These are phyloP conservation scores for Pulveroboletus sp. DNA, from an alignment of 768 basidiomycete species.

Conservation along the genomic window DNA sequence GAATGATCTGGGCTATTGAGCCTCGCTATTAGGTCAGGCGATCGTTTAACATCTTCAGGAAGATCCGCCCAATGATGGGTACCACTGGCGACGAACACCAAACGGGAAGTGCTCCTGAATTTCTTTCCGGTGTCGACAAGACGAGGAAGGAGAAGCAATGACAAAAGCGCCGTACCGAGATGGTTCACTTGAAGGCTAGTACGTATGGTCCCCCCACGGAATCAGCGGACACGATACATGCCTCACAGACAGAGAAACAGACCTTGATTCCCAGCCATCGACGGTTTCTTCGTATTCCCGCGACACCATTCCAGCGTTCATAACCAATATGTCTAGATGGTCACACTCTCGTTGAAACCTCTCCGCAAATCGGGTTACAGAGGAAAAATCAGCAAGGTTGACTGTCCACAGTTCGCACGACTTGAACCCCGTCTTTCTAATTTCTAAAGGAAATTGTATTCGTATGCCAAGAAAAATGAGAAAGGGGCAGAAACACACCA, in stretches of 20 bases:
- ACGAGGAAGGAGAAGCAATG: conserved; percentile 32
- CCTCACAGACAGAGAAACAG: neutral
- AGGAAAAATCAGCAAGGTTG: conserved; percentile 17
- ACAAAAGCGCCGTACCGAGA: conserved; percentile 31
- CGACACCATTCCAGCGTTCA: conserved; percentile 37
- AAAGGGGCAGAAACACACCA: conserved; percentile 12
- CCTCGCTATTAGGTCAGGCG: conserved; percentile 21
- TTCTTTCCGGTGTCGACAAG: conserved; percentile 25
- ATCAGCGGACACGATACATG: neutral
- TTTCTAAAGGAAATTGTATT: conserved; percentile 10
- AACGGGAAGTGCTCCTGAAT: conserved; percentile 19
- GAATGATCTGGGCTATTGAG: conserved; percentile 22
- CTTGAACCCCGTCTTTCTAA: conserved; percentile 28
- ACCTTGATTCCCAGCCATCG: conserved; percentile 50
- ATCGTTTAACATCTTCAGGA: conserved; percentile 17
- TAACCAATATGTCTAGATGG: conserved; percentile 34
- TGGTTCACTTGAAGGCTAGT: conserved; percentile 37
- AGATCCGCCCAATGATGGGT: conserved; percentile 20
- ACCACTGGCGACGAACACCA: conserved; percentile 34
- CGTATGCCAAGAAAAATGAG: neutral
- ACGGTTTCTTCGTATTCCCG: conserved; percentile 23
- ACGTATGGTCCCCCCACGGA: neutral
- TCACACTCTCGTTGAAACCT: conserved; percentile 5
- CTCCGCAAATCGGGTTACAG: conserved; percentile 12
- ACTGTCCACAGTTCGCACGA: conserved; percentile 29